Evolutionary conservation across 176 grass and related monocot genomes (phyloP).

Genomic region (Oryza australiensis): DNA sequence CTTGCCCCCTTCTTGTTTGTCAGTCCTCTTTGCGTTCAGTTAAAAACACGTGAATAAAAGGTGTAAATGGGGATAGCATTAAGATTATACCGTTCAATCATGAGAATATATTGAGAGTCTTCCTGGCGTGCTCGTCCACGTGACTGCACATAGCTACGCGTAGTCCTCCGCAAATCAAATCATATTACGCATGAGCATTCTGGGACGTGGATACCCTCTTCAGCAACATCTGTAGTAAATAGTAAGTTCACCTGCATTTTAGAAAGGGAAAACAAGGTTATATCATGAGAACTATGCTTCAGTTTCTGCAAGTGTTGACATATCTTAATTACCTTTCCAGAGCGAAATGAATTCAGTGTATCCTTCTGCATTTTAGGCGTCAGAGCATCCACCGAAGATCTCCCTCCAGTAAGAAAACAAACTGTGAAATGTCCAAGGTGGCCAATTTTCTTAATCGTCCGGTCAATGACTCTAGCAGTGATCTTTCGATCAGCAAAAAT

Average conservation of each 20-base stretch:
- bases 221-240: conserved; percentile 90
- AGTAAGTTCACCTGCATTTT: conserved; percentile 78
- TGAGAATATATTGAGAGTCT: conserved; percentile 74
- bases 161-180: conserved; percentile 85
- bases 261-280: conserved; percentile 22
- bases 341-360: conserved; percentile 66
- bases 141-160: conserved; percentile 81
- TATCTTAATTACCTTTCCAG: conserved; percentile 65
- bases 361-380: conserved; percentile 75
- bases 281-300: conserved; percentile 29
- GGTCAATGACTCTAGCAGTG: conserved; percentile 75
- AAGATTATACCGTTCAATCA: conserved; percentile 80
- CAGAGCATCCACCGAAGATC: conserved; percentile 68
- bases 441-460: conserved; percentile 61
- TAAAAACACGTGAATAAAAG: conserved; percentile 28
- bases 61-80: conserved; percentile 3
- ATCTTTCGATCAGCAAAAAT: conserved; percentile 93
- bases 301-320: conserved; percentile 25
- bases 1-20: not conserved
- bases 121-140: conserved; percentile 63
- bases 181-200: conserved; percentile 86
- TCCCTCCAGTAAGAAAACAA: conserved; percentile 83
- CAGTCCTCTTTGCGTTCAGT: not conserved
- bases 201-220: conserved; percentile 79
- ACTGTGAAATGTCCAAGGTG: conserved; percentile 61